Conservation (phyloP, 140 eudicot species). For the Cichorium intybus region DNA sequence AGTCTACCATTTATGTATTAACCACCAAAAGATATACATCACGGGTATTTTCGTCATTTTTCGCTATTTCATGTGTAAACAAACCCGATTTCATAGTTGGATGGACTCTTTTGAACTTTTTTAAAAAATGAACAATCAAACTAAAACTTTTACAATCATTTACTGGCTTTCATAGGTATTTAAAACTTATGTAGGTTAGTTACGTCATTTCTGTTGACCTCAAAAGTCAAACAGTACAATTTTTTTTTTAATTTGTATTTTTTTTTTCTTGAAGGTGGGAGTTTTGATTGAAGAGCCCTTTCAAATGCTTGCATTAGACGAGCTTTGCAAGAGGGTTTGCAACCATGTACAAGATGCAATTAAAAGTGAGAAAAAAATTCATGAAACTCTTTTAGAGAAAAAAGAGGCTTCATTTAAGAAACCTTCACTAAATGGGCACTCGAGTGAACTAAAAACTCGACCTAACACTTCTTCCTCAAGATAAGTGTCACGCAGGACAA, state of each 20-base stretch:
- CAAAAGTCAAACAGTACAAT: slow-evolving; percentile 10
- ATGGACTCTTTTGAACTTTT: too few species aligned
- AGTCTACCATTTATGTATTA: too few species aligned
- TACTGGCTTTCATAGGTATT: too few species aligned
- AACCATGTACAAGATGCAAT: slow-evolving; percentile 54
- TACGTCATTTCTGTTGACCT: not conserved
- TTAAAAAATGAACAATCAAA: too few species aligned
- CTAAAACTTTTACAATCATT: too few species aligned
- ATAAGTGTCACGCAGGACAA: slow-evolving; percentile 2
- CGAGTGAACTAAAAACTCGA: slow-evolving; percentile 29
- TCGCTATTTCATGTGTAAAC: too few species aligned
- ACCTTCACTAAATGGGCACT: slow-evolving; percentile 63
- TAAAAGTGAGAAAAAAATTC: slow-evolving; percentile 50
- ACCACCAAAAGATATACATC: too few species aligned
- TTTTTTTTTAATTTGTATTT: not conserved
- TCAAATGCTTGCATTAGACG: slow-evolving; percentile 91
- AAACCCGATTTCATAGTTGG: too few species aligned
- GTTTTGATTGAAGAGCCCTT: slow-evolving; percentile 98
- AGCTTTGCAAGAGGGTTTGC: slow-evolving; percentile 50
- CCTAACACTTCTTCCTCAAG: slow-evolving; percentile 19
- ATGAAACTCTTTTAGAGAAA: slow-evolving; percentile 43
- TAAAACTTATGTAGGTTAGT: too few species aligned
- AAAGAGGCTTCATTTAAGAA: slow-evolving; percentile 34
- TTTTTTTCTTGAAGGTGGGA: slow-evolving; percentile 66
- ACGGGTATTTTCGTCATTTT: too few species aligned